Base-by-base conservation (phyloP, 139 green algal species). In the Nannochloris sp. region DNA sequence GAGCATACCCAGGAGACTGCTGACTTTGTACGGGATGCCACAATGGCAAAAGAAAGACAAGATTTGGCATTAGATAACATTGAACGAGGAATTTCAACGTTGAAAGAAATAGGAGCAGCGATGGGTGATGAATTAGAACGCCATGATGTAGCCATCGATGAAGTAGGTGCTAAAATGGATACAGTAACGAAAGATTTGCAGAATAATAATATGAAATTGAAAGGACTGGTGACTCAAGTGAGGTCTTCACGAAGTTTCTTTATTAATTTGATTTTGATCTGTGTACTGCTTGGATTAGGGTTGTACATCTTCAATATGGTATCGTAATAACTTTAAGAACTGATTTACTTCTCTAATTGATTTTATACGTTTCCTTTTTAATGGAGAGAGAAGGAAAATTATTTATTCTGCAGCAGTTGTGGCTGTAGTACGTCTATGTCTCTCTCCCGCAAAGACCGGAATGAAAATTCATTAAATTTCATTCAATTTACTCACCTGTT, bases 221-320 rank as follows among this genome's bases (percentile, higher is more conserved):
- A 88, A 65, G 85, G 81, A 8, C 51, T 92, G 1, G 61, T 96
- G 2, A 79, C 63, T 46, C 78, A 95, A 77, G 86, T 95, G 73
- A 76, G 88, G 6, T 87, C 80, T 3, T 76, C 60, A 1, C 70
- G 85, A 42, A 92, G 91, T 67, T 94, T 96, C 60, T 89, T 86
- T 64, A 80, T 95, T 29, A 88, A 96, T 65, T 68, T 95, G 24
- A 81, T 92, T 31, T 76, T 96, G 27, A 81, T 96, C 58, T 85
- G 70, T 54, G 66, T 96, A 6, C 47, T 95, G 27, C 75, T 95
- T 29, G 85, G 73, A 2, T 79, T 95, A 15, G 87, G 72, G 2
- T 74, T 82, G 3, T 93, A 92, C 65, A 76, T 96, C 19, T 89
- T 84, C 65, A 86, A 74, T 23, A 71, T 83, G 67, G 60, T 85